A percentile compares a stretch with the other conserved stretches of the same genome.
Conservation (phyloP, 1,284 basidiomycete species). For the Acaromyces ingoldii region DNA sequence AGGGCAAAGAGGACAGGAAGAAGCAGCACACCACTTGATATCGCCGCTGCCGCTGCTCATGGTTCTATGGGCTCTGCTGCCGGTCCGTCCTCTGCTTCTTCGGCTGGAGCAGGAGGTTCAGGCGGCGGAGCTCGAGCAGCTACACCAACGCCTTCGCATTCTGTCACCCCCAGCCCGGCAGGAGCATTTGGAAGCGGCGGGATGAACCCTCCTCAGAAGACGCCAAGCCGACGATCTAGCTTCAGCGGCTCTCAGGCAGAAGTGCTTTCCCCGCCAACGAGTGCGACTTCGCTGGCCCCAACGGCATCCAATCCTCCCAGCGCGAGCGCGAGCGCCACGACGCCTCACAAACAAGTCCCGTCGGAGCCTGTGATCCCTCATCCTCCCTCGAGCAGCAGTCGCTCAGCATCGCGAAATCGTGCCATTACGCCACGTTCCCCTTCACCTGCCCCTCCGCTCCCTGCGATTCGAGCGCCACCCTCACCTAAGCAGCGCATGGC, state of each 20-base stretch:
- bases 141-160: slow-evolving; percentile 25
- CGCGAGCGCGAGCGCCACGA: background rate
- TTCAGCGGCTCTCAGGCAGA: slow-evolving; percentile 44
- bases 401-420: slow-evolving; percentile 33
- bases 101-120: slow-evolving; percentile 12
- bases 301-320: slow-evolving; percentile 8
- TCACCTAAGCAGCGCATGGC: slow-evolving; percentile 38
- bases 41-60: background rate
- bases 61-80: slow-evolving; percentile 6
- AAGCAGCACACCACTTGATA: slow-evolving; percentile 35
- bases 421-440: slow-evolving; percentile 30
- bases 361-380: background rate
- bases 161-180: slow-evolving; percentile 28
- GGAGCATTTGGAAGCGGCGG: slow-evolving; percentile 14
- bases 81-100: slow-evolving; percentile 5
- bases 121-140: too few species aligned
- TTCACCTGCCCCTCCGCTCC: slow-evolving; percentile 54
- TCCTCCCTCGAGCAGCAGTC: too few species aligned
- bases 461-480: slow-evolving; percentile 44
- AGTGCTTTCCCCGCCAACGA: slow-evolving; percentile 40
- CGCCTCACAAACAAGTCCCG: background rate
- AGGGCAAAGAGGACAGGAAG: slow-evolving; percentile 2
- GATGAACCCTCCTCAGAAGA: slow-evolving; percentile 44
- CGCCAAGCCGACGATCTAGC: slow-evolving; percentile 40
- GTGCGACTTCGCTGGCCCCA: slow-evolving; percentile 31